Percentiles rank a stretch among this genome's conserved stretches.
Evolutionary conservation across 2,329 filamentous ascomycete genomes (phyloP).

Genomic region (Botrytis porri): DNA sequence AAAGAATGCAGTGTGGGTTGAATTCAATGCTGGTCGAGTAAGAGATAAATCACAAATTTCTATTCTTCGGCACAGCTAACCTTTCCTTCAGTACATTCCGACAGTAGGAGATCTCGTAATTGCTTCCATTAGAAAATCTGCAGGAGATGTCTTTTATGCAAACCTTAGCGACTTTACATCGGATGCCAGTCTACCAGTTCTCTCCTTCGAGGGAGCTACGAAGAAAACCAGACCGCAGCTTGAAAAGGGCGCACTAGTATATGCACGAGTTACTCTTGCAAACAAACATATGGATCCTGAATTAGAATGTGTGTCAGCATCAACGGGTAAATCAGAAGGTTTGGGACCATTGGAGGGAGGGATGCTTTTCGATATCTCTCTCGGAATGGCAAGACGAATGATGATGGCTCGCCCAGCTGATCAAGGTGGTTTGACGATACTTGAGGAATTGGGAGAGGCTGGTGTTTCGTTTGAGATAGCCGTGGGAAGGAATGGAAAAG

Average conservation of each 20-base stretch:
- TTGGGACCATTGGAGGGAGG: slow-evolving; percentile 80
- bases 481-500: slow-evolving; percentile 84
- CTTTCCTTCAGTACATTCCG: slow-evolving; percentile 67
- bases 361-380: slow-evolving; percentile 79
- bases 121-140: slow-evolving; percentile 74
- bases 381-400: slow-evolving; percentile 77
- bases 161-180: slow-evolving; percentile 64
- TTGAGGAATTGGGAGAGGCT: slow-evolving; percentile 73
- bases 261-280: slow-evolving; percentile 76
- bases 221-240: slow-evolving; percentile 89
- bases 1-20: slow-evolving; percentile 78
- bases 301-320: slow-evolving; percentile 81
- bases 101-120: slow-evolving; percentile 82
- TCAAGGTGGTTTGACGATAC: slow-evolving; percentile 64
- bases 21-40: slow-evolving; percentile 68
- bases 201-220: slow-evolving; percentile 89
- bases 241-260: slow-evolving; percentile 72
- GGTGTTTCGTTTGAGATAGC: slow-evolving; percentile 90
- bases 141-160: slow-evolving; percentile 76
- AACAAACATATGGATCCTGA: slow-evolving; percentile 85
- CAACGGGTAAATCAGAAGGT: slow-evolving; percentile 85
- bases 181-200: slow-evolving; percentile 72
- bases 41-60: slow-evolving; percentile 30
- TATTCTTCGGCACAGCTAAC: slow-evolving; percentile 3
- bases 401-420: slow-evolving; percentile 62